These are phyloP conservation scores for Aspergillus sp. DNA, from an alignment of 2,329 filamentous ascomycete species.

Conservation along the genomic window DNA sequence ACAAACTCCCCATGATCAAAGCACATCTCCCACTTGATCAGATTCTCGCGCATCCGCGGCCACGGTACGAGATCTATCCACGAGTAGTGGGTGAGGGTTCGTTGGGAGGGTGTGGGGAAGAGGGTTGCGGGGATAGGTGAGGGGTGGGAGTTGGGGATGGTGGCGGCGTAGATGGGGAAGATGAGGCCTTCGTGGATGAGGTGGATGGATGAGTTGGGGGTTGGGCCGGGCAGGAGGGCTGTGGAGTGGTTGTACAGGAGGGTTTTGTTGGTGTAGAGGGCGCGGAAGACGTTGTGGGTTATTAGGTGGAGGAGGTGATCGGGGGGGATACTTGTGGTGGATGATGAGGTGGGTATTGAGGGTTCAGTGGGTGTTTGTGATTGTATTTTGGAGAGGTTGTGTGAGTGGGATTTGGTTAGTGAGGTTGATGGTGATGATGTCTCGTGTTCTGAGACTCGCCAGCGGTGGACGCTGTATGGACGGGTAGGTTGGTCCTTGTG, in stretches of 20 bases:
- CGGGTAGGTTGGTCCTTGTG: background rate
- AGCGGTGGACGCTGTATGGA: conserved; percentile 14
- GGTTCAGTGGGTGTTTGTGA: no score
- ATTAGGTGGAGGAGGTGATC: conserved; percentile 28
- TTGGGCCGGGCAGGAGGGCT: background rate
- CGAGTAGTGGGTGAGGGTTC: conserved; percentile 15
- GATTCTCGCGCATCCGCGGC: conserved; percentile 20
- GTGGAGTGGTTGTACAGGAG: conserved; percentile 17
- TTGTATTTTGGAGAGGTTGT: background rate
- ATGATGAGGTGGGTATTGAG: background rate
- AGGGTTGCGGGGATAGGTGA: conserved; percentile 16
- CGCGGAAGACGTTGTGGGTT: conserved; percentile 31
- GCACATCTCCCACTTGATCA: conserved; percentile 16
- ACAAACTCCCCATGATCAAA: conserved; percentile 19
- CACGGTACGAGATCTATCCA: conserved; percentile 26
- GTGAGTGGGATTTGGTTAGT: background rate
- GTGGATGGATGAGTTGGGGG: background rate
- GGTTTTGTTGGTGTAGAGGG: conserved; percentile 21
- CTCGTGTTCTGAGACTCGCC: conserved; percentile 11
- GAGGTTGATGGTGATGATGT: background rate
- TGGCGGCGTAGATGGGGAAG: conserved; percentile 6
- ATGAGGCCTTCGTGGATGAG: conserved; percentile 3
- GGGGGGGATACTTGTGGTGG: conserved; percentile 2
- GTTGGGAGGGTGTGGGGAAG: conserved; percentile 18
- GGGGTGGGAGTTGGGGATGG: conserved; percentile 6